Evolutionary conservation across 2,329 filamentous ascomycete species (phyloP).

Genomic region (Phialophora chinensis): DNA sequence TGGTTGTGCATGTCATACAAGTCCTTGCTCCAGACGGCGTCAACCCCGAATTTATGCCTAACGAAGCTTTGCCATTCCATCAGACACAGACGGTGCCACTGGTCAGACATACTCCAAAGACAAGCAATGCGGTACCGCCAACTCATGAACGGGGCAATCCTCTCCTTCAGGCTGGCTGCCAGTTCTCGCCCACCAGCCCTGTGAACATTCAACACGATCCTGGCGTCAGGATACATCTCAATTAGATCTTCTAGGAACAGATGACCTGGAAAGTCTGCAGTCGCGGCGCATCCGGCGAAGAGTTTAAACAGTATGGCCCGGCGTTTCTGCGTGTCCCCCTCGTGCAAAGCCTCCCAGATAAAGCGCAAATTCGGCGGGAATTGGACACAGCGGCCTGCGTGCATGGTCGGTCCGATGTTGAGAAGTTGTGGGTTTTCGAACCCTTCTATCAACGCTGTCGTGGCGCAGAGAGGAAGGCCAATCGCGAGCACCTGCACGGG

Average conservation of each 20-base stretch:
- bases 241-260: constrained; percentile 54
- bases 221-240: constrained; percentile 56
- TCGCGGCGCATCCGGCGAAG: constrained; percentile 51
- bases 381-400: constrained; percentile 20
- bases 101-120: constrained; percentile 19
- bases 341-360: constrained; percentile 20
- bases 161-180: constrained; percentile 42
- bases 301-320: constrained; percentile 22
- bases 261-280: constrained; percentile 52
- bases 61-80: constrained; percentile 19
- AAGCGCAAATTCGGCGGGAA: constrained; percentile 20
- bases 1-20: constrained; percentile 25
- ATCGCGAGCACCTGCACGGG: constrained; percentile 21
- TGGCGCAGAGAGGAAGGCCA: constrained; percentile 27
- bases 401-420: constrained; percentile 23
- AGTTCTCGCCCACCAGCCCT: constrained; percentile 48
- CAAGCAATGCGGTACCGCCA: constrained; percentile 22
- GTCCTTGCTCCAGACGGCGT: constrained; percentile 17
- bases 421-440: constrained; percentile 16
- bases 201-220: constrained; percentile 50
- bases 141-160: constrained; percentile 25
- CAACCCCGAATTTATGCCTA: constrained; percentile 18
- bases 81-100: constrained; percentile 23
- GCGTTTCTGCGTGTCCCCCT: constrained; percentile 19
- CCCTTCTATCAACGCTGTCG: constrained; percentile 23